A percentile compares a stretch with the other conserved stretches of the same genome.
Evolutionary conservation across 2,329 filamentous ascomycete species (phyloP).

Genomic region (Pseudonectria foliicola): DNA sequence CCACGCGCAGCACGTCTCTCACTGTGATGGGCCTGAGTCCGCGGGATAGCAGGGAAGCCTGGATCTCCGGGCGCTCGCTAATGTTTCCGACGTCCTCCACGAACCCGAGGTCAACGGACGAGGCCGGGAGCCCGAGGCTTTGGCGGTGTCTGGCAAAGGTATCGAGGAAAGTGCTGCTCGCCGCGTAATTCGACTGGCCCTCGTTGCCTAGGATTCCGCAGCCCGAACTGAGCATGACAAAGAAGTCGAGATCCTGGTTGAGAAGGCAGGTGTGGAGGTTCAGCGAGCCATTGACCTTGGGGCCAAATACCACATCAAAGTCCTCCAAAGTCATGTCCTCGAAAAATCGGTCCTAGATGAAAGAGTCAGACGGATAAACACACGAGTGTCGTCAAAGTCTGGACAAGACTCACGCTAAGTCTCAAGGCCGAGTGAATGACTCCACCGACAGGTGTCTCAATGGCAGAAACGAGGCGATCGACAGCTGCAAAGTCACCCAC

Average conservation of each 20-base stretch:
- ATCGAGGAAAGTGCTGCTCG: conserved; percentile 17
- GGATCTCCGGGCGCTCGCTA: conserved; percentile 16
- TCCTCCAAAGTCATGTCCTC: conserved; percentile 15
- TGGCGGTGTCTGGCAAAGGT: conserved; percentile 17
- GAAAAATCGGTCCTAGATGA: conserved; percentile 12
- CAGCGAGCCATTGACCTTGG: conserved; percentile 16
- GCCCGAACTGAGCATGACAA: conserved; percentile 18
- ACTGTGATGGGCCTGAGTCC: conserved; percentile 18
- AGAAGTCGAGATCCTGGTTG: conserved; percentile 15
- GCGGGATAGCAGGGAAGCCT: conserved; percentile 12
- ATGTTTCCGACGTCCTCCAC: conserved; percentile 18
- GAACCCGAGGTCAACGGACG: conserved; percentile 14
- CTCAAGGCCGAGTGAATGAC: conserved; percentile 17
- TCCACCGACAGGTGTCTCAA: conserved; percentile 12
- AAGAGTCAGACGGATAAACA: conserved; percentile 4
- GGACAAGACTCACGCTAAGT: conserved; percentile 13
- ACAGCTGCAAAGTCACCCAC: conserved; percentile 14
- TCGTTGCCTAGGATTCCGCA: conserved; percentile 16
- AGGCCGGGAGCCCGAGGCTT: conserved; percentile 13
- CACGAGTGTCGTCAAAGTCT: background rate
- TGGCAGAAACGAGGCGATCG: conserved; percentile 7
- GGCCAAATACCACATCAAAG: conserved; percentile 14
- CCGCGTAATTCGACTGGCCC: conserved; percentile 15
- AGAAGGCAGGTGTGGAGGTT: conserved; percentile 14
- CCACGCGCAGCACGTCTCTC: conserved; percentile 15